These are phyloP conservation scores for Cetradonia linearis DNA, from an alignment of 495 filamentous ascomycete species.

Conservation along the genomic window DNA sequence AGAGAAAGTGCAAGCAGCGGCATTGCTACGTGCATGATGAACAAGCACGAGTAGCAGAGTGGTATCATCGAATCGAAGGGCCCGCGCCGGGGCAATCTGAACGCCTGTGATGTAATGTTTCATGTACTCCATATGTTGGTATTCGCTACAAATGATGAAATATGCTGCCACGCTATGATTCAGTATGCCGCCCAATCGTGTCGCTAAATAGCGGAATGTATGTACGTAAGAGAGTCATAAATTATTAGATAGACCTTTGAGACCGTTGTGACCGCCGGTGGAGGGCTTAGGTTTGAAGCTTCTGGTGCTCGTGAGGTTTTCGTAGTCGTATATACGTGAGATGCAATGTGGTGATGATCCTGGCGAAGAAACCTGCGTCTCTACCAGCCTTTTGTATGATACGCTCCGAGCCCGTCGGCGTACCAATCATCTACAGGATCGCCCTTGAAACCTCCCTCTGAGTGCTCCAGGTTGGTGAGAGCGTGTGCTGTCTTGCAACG, in stretches of 20 bases:
- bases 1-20: slow-evolving; percentile 7
- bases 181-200: slow-evolving; percentile 13
- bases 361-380: background rate
- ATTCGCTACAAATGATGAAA: slow-evolving; percentile 17
- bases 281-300: background rate
- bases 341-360: slow-evolving; percentile 3
- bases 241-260: slow-evolving; percentile 1
- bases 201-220: slow-evolving; percentile 20
- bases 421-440: slow-evolving; percentile 57
- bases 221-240: slow-evolving; percentile 11
- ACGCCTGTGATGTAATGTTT: background rate
- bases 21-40: slow-evolving; percentile 17
- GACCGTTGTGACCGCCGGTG: background rate
- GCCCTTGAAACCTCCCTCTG: slow-evolving; percentile 43
- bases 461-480: slow-evolving; percentile 66
- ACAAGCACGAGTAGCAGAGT: slow-evolving; percentile 22
- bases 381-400: slow-evolving; percentile 63
- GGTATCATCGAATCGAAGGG: slow-evolving; percentile 20
- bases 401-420: slow-evolving; percentile 55
- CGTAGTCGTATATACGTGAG: background rate
- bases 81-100: slow-evolving; percentile 7
- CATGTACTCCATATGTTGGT: background rate
- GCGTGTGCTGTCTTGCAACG: slow-evolving; percentile 86
- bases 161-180: slow-evolving; percentile 17
- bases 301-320: background rate